Evolutionary conservation across 495 filamentous ascomycete genomes (phyloP), one percentile per base, ranked within the genome.

Genomic region (Hyaloscypha variabilis): DNA sequence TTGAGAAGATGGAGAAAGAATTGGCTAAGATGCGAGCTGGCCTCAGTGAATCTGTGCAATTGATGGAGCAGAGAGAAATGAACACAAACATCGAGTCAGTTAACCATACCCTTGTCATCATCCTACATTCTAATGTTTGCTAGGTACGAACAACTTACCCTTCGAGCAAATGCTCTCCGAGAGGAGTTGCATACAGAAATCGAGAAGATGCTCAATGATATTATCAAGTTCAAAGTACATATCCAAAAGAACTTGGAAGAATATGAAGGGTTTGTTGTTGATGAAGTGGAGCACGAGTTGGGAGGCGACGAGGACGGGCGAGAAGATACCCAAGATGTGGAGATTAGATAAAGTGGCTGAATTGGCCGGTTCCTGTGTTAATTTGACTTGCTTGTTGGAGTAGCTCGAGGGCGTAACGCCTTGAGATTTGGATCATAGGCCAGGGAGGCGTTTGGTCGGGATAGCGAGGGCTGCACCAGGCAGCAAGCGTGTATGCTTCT

Each of bases 201-300:
- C 64, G 96, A 97, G 79, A 90, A 89, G 67, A 94, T 97, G 87
- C 78, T 99, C 68, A 96, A 97, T 78, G 94, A 97, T 72, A 89
- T 98, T 73, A 96, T 97, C 80, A 93, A 93, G 69, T 99, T 99
- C 88, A 99, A 99, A 79, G 88, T 98, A 62, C 95, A 97, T 73
- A 83, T 99, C 53, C 95, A 98, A 76, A 91, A 91, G 77, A 88
- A 86, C 60, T 79, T 99, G 39, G 93, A 97, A 75, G 91, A 93
- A 71, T 97, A 96, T 74, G 94, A 97, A 76, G 88, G 85, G 57
- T 96, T 97, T 73, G 91, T 95, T 3, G 90, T 91, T 23, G 90
- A 94, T 69, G 94, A 97, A 80, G 88, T 96, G 42, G 90, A 94
- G 79, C 87, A 89, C 75, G 92, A 97, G 79, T 77, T 91, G 24